These are phyloP conservation scores for Elongisporangium anandrum DNA, from an alignment of 352 stramenopile species.

Conservation along the genomic window DNA sequence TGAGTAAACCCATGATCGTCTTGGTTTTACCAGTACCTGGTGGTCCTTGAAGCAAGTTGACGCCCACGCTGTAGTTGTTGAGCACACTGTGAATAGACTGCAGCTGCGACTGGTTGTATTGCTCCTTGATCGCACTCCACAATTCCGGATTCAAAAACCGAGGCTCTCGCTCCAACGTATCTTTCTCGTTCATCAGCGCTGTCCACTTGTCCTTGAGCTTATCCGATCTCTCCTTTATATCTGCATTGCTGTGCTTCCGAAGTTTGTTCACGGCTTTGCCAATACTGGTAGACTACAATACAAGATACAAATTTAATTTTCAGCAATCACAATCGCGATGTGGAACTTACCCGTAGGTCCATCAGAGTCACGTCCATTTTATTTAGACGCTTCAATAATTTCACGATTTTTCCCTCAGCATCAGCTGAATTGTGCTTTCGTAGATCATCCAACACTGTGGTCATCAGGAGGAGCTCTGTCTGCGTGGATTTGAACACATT, in stretches of 20 bases:
- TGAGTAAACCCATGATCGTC: slow-evolving; percentile 86
- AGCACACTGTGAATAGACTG: slow-evolving; percentile 85
- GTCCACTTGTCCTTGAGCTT: slow-evolving; percentile 81
- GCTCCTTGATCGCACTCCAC: slow-evolving; percentile 67
- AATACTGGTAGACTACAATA: slow-evolving; percentile 70
- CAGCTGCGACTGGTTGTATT: slow-evolving; percentile 86
- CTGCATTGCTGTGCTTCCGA: slow-evolving; percentile 63
- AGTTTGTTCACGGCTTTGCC: slow-evolving; percentile 84
- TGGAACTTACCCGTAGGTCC: slow-evolving; percentile 58
- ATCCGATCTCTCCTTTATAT: slow-evolving; percentile 37
- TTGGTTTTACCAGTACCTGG: slow-evolving; percentile 95
- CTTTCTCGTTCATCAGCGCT: slow-evolving; percentile 61
- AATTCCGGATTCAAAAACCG: slow-evolving; percentile 56
- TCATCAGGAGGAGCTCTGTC: slow-evolving; percentile 65
- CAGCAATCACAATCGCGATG: slow-evolving; percentile 3
- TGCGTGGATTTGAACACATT: slow-evolving; percentile 78
- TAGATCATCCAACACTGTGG: slow-evolving; percentile 55
- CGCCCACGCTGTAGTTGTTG: slow-evolving; percentile 82
- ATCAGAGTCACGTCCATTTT: slow-evolving; percentile 74
- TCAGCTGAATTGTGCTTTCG: slow-evolving; percentile 23
- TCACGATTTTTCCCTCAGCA: slow-evolving; percentile 36
- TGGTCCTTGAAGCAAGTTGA: slow-evolving; percentile 92
- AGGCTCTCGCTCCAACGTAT: slow-evolving; percentile 47
- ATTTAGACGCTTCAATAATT: slow-evolving; percentile 60
- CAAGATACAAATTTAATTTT: background rate